Base-by-base conservation (phyloP, 371 early-diverging fungal species). In the Mucor saturninus region DNA sequence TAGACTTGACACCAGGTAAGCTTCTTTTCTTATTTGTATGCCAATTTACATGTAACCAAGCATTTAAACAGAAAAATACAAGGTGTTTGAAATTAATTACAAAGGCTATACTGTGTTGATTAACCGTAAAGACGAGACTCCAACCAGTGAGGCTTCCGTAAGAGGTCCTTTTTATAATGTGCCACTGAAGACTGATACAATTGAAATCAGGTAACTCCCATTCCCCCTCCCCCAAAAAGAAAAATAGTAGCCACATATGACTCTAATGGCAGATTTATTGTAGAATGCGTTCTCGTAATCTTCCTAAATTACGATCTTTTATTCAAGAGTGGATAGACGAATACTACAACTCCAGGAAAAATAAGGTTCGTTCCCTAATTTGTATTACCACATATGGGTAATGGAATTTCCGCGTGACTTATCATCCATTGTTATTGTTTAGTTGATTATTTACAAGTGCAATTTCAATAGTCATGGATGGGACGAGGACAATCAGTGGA, bases 271-370 rank as follows among this genome's bases (percentile, higher is more conserved):
- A 21, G 21, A 21, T 21, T 35, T 35, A 35, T 35, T 4, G 21
- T 62, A 77, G 68, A 31, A 74, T 69, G 77, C 61, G 63, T 32
- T 63, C 59, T 49, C 55, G 62, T 21, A 54, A 59, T 26, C 50
- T 71, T 40, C 56, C 59, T 32, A 49, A 57, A 29, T 60, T 72
- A n/a, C 60, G 70, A 38, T 61, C 63, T 14, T 68, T 67, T 52
- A 59, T 77, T 51, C 74, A 72, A 66, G 72, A 77, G 38, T 69
- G 72, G 74, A 58, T 68, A 6, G 76, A 75, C 49, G 67, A 63
- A 26, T 72, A 69, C 62, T 67, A 71, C 54, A 59, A 62, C 13
- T 35, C 54, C 5, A 64, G 69, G 45, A 64, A 62, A 11, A 59
- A 69, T 30, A 62, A 65, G 53, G 72, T 68, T 58, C 50, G n/a